Evolutionary conservation across 305 asterid species (phyloP), one percentile per base, ranked within the genome.

Genomic region (Solanum aculeatissimum): DNA sequence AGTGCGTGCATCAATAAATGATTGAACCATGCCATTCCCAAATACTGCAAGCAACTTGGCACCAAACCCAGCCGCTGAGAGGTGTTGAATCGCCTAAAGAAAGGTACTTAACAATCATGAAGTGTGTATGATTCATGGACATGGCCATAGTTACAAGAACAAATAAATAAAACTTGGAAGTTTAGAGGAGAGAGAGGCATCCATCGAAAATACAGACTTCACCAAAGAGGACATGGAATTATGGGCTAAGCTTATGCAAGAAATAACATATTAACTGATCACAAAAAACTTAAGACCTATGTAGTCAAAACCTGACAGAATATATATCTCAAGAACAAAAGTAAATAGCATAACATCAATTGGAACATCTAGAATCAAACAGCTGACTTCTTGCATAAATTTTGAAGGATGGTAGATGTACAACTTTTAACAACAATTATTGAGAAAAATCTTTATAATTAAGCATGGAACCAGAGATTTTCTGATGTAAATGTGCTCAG

Each of bases 21-120:
- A 96, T 86, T 96, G 99, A 91, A 96, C 99, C 99, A 96, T 96
- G 85, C 99, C 99, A 89, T 96, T 96, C 77, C 97, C 97, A 88
- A 96, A 96, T 83, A 96, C 95, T 53, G 97, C 99, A 81, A 96
- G 95, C 92, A 96, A 89, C 95, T 93, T 95, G 85, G 99, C 99
- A 87, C 99, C 99, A 90, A 96, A 96, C 88, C 99, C 99, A 86
- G 99, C 97, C 54, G 92, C 98, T 82, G 98, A 96, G 89, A 96
- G 99, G 91, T 92, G 85, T 70, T 95, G 98, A 86, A 94, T 95
- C 75, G 99, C 97, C 99, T 96, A 88, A 85, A 87, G 84, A 88
- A 85, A 88, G 25, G 68, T 25, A 74, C 62, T 47, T 74, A 25
- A 47, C 53, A 47, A 51, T 74, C 81, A 47, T 47, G 4, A 47